Conservation (phyloP, 306 rosid species). For the Rosa rugosa region DNA sequence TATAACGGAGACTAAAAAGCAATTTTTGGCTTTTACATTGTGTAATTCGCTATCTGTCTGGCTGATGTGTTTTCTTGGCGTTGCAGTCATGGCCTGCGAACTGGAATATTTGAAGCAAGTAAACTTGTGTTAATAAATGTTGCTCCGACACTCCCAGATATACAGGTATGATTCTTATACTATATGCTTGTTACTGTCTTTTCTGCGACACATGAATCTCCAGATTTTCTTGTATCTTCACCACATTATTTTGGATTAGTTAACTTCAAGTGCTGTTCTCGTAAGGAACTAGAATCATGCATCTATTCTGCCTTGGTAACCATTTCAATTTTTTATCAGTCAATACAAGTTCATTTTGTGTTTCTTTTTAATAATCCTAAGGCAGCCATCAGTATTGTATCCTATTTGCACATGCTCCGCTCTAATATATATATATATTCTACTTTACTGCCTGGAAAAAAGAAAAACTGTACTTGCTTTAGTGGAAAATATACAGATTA, state of each 20-base stretch:
- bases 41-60: conserved; percentile 18
- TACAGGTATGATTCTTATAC: conserved; percentile 60
- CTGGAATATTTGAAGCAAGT: conserved; percentile 98
- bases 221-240: conserved; percentile 16
- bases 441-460: neutral
- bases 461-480: neutral
- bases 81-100: conserved; percentile 96
- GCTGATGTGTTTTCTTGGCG: conserved; percentile 38
- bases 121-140: conserved; percentile 75
- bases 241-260: neutral
- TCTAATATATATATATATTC: no score
- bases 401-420: neutral
- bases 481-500: neutral
- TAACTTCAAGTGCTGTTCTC: neutral
- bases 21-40: conserved; percentile 13
- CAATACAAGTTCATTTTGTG: neutral
- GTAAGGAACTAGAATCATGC: neutral
- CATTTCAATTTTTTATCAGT: neutral
- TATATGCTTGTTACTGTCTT: conserved; percentile 4
- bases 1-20: neutral
- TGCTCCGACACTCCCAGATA: conserved; percentile 88
- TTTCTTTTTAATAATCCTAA: neutral
- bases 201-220: neutral
- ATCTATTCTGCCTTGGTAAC: neutral
- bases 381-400: neutral